phyloP scores from a whole-genome alignment of 495 filamentous ascomycete species.

The Mytilinidion resinicola region DNA sequence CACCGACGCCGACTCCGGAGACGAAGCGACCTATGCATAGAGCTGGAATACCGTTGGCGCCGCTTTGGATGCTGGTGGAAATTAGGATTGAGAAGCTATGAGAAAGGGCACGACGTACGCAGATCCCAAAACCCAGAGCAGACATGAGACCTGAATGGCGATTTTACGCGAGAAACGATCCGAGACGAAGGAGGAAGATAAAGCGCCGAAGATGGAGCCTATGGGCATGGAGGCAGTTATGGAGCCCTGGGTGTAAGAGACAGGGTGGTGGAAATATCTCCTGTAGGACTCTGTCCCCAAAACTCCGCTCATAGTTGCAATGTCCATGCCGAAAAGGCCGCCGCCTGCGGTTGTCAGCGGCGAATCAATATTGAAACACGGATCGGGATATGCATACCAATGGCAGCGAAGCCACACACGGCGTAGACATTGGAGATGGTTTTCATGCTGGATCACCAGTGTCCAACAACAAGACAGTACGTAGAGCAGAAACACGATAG shows the following conservation, averaged over 20 bases:
- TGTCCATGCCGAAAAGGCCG: constrained; percentile 65
- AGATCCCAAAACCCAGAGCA: constrained; percentile 67
- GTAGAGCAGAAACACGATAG: background rate
- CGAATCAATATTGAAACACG: background rate
- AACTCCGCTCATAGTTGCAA: constrained; percentile 61
- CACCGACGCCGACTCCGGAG: constrained; percentile 65
- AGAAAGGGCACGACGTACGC: constrained; percentile 37
- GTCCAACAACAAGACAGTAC: background rate
- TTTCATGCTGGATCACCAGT: background rate
- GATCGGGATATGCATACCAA: constrained; percentile 39
- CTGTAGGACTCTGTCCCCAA: constrained; percentile 54
- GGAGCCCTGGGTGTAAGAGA: constrained; percentile 46
- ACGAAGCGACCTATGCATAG: constrained; percentile 62
- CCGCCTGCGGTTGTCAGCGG: constrained; percentile 39
- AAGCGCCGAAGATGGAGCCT: constrained; percentile 61
- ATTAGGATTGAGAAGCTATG: background rate
- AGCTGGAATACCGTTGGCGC: constrained; percentile 51
- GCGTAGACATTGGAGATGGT: constrained; percentile 47
- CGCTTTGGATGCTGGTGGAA: constrained; percentile 46
- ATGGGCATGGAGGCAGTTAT: constrained; percentile 63
- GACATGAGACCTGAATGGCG: constrained; percentile 58
- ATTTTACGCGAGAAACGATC: constrained; percentile 61
- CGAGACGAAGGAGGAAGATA: constrained; percentile 56
- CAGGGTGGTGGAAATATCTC: constrained; percentile 48
- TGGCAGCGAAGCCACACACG: constrained; percentile 57